Conservation (phyloP, 2,329 filamentous ascomycete genomes). For the Neopestalotiopsis rosae region DNA sequence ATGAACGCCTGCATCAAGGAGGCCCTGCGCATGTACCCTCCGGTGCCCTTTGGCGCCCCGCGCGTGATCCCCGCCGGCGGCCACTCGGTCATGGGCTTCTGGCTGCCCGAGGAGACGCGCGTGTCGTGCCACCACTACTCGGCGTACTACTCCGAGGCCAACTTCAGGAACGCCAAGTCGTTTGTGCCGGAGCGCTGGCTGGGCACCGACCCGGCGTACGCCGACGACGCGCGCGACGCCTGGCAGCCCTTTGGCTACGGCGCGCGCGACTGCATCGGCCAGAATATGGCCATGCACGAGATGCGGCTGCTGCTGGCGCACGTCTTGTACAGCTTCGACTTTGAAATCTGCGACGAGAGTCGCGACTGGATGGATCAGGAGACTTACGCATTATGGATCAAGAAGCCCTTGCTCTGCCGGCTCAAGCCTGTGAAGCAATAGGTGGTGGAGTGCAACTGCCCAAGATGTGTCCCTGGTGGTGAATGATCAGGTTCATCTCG, state of each 20-base stretch:
- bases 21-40: conserved; percentile 30
- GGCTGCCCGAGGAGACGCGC: conserved; percentile 26
- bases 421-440: neutral
- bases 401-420: conserved; percentile 22
- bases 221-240: conserved; percentile 22
- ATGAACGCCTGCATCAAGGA: conserved; percentile 33
- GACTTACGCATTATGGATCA: conserved; percentile 24
- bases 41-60: conserved; percentile 27
- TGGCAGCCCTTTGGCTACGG: conserved; percentile 27
- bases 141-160: conserved; percentile 21
- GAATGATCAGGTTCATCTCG: neutral
- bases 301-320: conserved; percentile 25
- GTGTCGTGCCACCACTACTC: conserved; percentile 27
- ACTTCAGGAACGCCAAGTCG: conserved; percentile 21
- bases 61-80: conserved; percentile 31
- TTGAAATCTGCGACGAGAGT: conserved; percentile 24
- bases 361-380: conserved; percentile 24
- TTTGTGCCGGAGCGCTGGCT: conserved; percentile 30
- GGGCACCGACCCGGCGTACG: conserved; percentile 21
- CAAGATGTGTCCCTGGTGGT: neutral
- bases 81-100: conserved; percentile 23
- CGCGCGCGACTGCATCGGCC: conserved; percentile 28
- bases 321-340: conserved; percentile 22
- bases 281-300: conserved; percentile 23
- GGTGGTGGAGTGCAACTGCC: neutral